Percentiles rank a stretch among this genome's conserved stretches.
Conservation (phyloP, 305 asterid genomes). For the Fraxinus latifolia region DNA sequence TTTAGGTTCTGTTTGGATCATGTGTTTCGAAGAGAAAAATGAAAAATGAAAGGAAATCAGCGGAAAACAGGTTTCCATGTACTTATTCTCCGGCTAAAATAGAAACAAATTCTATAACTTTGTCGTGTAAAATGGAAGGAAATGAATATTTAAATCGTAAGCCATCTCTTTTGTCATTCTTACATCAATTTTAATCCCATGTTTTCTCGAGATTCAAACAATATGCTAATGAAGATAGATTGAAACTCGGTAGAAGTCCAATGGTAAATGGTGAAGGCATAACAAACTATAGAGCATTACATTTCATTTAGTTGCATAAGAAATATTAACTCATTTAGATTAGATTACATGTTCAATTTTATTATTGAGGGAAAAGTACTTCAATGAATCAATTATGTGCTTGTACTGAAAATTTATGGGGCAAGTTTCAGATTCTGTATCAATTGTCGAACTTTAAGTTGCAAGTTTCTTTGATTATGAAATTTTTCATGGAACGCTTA, state of each 20-base stretch:
- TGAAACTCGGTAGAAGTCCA: neutral
- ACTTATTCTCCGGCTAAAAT: neutral
- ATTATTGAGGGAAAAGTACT: neutral
- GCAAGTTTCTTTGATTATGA: neutral
- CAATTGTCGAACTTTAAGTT: neutral
- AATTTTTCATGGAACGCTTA: neutral
- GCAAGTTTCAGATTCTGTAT: neutral
- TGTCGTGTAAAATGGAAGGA: neutral
- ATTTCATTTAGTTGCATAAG: neutral
- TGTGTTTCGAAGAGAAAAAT: neutral
- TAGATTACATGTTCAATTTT: neutral
- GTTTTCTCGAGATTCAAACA: neutral
- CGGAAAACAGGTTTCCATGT: neutral
- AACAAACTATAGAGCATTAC: neutral
- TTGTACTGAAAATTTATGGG: neutral
- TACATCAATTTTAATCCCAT: neutral
- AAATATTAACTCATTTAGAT: neutral
- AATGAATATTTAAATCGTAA: neutral
- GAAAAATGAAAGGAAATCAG: neutral
- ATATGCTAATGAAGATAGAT: neutral
- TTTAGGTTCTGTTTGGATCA: neutral
- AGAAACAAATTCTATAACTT: neutral
- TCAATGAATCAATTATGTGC: neutral
- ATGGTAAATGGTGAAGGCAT: neutral
- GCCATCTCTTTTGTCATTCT: neutral